Evolutionary conservation across 331 rosid species (phyloP), one percentile per base, ranked within the genome.

Genomic region (Phaseolus coccineus): DNA sequence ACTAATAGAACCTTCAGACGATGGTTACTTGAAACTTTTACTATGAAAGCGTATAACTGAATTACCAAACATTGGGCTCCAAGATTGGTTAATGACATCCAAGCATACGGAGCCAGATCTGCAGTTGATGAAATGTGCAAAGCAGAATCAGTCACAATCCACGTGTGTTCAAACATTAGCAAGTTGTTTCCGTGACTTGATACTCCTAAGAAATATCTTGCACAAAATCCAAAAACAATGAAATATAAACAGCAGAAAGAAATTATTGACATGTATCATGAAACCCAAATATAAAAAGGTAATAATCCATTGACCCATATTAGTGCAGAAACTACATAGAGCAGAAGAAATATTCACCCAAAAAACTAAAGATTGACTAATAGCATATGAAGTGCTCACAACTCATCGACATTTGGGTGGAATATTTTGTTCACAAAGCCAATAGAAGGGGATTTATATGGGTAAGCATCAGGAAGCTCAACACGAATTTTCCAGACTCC

Each of bases 1-100:
- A 73, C 6, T 19, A 48, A 57, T 25, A 11, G 68, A 79, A 51
- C 39, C 11, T 44, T 51, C 37, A 68, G 31, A 57, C 6, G 35
- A 55, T 52, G 8, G 72, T 71, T 51, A 48, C 46, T 82, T 75
- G 27, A 55, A 80, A 76, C 51, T 22, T 72, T 71, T 56, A 77
- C 19, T 39, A 69, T 64, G 70, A 68, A 73, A 74, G 40, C 69
- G 31, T 69, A 44, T 66, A 78, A 83, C 50, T 80, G 80, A 69
- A 76, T 79, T 95, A 93, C 99, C 98, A 7, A 90, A 95, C 94
- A 89, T 91, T 84, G 97, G 96, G 87, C 97, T 93, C 99, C 99
- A 93, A 25, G 97, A 87, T 80, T 96, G 97, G 83, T 96, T 96
- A 81, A 96, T 93, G 59, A 96, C 99, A 82, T 93, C 99, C 85